Conservation (phyloP, 176 grass and related monocot genomes). For the Juncus inflexus region DNA sequence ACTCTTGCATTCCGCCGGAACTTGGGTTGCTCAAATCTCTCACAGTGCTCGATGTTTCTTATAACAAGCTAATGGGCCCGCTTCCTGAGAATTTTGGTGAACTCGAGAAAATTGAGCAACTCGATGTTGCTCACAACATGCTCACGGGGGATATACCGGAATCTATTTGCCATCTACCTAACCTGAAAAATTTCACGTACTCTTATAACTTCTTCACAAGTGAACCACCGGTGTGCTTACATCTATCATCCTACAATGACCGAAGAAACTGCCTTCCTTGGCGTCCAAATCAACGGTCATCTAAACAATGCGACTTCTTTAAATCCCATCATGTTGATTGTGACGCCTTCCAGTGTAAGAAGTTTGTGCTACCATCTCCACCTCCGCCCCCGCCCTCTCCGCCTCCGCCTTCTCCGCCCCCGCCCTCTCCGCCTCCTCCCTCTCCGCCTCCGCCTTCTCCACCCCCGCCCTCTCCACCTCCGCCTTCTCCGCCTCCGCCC, state of each 20-base stretch:
- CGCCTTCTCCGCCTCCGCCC: slow-evolving; percentile 15
- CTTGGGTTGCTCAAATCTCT: slow-evolving; percentile 44
- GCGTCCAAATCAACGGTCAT: slow-evolving; percentile 49
- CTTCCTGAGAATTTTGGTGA: slow-evolving; percentile 46
- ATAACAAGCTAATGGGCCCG: slow-evolving; percentile 59
- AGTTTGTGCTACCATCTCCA: slow-evolving; percentile 49
- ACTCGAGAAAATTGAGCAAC: slow-evolving; percentile 51
- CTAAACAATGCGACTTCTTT: slow-evolving; percentile 55
- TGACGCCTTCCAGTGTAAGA: slow-evolving; percentile 60
- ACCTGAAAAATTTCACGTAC: slow-evolving; percentile 70
- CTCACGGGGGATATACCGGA: slow-evolving; percentile 58
- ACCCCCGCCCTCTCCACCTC: neutral
- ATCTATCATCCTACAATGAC: slow-evolving; percentile 36
- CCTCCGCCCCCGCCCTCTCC: slow-evolving; percentile 21
- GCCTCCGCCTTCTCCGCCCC: neutral
- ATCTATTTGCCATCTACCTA: slow-evolving; percentile 54
- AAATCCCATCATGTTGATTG: slow-evolving; percentile 48
- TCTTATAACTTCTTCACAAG: slow-evolving; percentile 73
- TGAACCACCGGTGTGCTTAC: slow-evolving; percentile 49
- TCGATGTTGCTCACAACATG: slow-evolving; percentile 63
- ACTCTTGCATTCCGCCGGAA: slow-evolving; percentile 61
- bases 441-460: neutral
- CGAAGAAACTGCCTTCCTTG: slow-evolving; percentile 54
- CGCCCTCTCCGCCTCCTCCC: neutral
- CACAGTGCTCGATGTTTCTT: slow-evolving; percentile 73